A percentile compares a stretch with the other conserved stretches of the same genome.
Conservation (phyloP, 441 rosid species). For the Breynia disticha region DNA sequence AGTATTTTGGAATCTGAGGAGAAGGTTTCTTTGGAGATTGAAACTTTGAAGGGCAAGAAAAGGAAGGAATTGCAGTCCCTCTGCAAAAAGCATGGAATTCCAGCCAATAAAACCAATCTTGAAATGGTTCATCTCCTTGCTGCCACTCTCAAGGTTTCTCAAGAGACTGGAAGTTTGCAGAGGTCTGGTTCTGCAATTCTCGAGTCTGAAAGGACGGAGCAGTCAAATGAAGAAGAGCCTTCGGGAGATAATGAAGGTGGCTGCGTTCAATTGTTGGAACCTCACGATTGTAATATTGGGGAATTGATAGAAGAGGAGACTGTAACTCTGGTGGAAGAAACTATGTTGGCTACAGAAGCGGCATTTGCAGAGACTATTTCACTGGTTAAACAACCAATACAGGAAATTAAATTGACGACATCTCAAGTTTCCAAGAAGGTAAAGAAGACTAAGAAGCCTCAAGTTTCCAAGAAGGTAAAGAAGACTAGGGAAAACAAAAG, state of each 20-base stretch:
- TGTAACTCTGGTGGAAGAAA: conserved; percentile 1
- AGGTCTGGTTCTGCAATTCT: no score
- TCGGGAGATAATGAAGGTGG: no score
- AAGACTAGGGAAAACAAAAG: conserved; percentile 2
- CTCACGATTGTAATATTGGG: background rate
- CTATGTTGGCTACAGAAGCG: background rate
- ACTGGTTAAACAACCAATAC: conserved; percentile 7
- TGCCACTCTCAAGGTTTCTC: conserved; percentile 8
- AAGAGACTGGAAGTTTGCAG: no score
- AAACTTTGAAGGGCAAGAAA: conserved; percentile 29
- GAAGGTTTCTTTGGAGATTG: conserved; percentile 3
- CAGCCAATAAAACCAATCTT: conserved; percentile 40
- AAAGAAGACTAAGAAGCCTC: no score
- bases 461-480: conserved; percentile 8
- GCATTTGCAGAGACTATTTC: conserved; percentile 9
- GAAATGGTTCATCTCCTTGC: conserved; percentile 47
- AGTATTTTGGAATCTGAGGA: conserved; percentile 10
- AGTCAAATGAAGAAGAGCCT: no score
- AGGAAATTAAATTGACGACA: conserved; percentile 10
- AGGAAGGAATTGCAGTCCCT: conserved; percentile 48
- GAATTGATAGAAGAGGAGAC: conserved; percentile 17
- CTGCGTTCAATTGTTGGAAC: no score
- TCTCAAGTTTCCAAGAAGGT: conserved; percentile 18
- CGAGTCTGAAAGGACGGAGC: no score
- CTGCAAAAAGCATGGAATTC: conserved; percentile 54